Evolutionary conservation across 1,139 yeast genomes (phyloP), one percentile per base, ranked within the genome.

Genomic region (Suhomyces anneliseae): DNA sequence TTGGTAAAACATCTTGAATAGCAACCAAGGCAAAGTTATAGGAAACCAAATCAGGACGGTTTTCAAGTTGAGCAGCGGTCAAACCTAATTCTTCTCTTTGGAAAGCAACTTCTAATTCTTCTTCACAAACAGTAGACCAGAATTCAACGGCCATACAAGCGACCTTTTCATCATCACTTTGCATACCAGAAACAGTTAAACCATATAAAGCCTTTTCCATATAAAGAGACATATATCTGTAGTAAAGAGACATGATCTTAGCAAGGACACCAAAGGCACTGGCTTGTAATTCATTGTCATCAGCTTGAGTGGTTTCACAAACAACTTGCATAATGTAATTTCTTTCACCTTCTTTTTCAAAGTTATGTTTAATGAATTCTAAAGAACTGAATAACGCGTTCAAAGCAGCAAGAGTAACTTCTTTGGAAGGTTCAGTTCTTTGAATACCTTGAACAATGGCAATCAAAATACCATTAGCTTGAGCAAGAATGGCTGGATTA

Each of bases 111-210:
- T 89, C 97, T 54, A 88, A 77, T 67, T 95, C 99, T 64, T 88
- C 97, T 71, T 93, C 99, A 71, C 98, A 90, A 19, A 93, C 95
- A 29, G 98, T 90, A 50, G 95, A 85, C 99, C 99, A 93, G 66
- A 93, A 93, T 70, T 93, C 99, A 45, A 93, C 95, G 27, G 99
- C 98, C 97, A 93, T 92, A 66, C 97, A 90, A 1, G 97, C 89
- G 34, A 93, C 98, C 60, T 82, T 82, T 62, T 89, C 96, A 68
- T 90, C 89, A 33, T 74, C 66, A 51, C 92, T 85, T 68, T 86
- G 87, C 97, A 93, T 93, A 37, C 98, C 98, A 31, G 84, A 74
- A 40, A 92, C 92, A 1, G 98, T 92, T 52, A 93, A 78, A 12
- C 92, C 90, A 60, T 87, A 93, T 52, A 93, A 74, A 0, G 99